Evolutionary conservation across 768 basidiomycete genomes (phyloP), one percentile per base, ranked within the genome.

Genomic region (Saitozyma sp.): DNA sequence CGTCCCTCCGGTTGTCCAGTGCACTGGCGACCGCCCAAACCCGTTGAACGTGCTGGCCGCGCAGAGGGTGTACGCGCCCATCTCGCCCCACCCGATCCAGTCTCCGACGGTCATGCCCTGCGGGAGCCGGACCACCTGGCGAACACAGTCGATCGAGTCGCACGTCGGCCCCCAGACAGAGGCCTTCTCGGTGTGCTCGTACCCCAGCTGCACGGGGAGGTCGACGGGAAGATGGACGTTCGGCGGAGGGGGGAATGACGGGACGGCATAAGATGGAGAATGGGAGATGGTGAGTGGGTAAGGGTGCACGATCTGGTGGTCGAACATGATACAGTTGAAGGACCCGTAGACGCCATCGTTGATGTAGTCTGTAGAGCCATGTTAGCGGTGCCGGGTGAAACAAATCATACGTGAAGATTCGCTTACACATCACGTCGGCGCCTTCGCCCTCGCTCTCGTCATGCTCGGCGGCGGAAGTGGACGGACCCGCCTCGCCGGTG

Each of bases 51-150:
- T 89, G 81, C 90, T 92, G 57, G 96, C 92, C 0, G 96, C 96
- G 75, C 93, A 96, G 63, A 92, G 82, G n/a, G 96, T 98, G 82
- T 99, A 99, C 40, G 96, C 96, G 39, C 96, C 96, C 96, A 99
- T 98, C 77, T 91, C 88, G 60, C 88, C 88, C 82, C 94, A 99
- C n/a, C 89, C 90, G 16, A 99, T 85, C 96, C 96, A 99, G 78
- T 99, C 96, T 8, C 96, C 96, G 8, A 96, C 92, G 62, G 85
- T 84, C 57, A 98, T 83, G 1, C 84, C 84, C 39, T 80, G 80
- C 4, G 91, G 92, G 79, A 82, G 56, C 83, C 83, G 62, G 81
- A 83, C 69, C 84, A 83, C 74, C 84, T 88, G 61, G 52, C 80
- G 66, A 13, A 99, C 92, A 76, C 90, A 89, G 82, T 99, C 96